A percentile compares a stretch with the other conserved stretches of the same genome.
phyloP scores from a whole-genome alignment of 257 asterid species.

The Plantago major region DNA sequence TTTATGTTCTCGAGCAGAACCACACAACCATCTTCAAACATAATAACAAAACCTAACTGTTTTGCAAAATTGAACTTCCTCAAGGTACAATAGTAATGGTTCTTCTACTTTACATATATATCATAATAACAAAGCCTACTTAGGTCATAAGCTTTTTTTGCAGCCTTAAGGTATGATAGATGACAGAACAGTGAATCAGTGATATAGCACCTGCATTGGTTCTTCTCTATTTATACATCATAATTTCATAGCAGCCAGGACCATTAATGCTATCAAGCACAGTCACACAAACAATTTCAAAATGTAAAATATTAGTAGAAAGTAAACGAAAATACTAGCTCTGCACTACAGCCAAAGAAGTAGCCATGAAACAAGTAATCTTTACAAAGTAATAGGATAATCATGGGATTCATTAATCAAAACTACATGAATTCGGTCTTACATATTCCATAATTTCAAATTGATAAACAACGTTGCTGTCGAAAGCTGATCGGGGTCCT shows the following conservation, averaged over 20 bases:
- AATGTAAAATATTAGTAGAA: conserved; percentile 5
- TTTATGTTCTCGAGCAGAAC: no score
- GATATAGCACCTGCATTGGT: conserved; percentile 6
- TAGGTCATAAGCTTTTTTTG: no score
- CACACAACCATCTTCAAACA: no score
- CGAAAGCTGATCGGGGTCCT: conserved; percentile 99
- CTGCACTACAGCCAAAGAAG: background rate
- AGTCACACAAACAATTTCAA: conserved; percentile 12
- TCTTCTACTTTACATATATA: no score
- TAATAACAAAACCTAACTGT: no score
- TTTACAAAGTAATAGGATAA: conserved; percentile 3
- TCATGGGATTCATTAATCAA: conserved; percentile 10
- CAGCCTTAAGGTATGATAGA: no score
- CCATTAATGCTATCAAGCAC: conserved; percentile 4
- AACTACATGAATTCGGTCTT: conserved; percentile 36
- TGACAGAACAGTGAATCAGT: conserved; percentile 2
- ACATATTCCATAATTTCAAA: conserved; percentile 98
- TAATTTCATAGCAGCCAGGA: background rate
- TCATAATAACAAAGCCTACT: no score
- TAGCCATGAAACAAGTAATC: conserved; percentile 4
- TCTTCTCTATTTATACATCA: conserved; percentile 4
- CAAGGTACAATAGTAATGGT: no score
- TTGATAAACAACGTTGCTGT: conserved; percentile 88
- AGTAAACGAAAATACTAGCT: conserved; percentile 7
- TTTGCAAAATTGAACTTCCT: no score